Conservation (phyloP, 2,329 filamentous ascomycete species). For the Nakataea oryzae region DNA sequence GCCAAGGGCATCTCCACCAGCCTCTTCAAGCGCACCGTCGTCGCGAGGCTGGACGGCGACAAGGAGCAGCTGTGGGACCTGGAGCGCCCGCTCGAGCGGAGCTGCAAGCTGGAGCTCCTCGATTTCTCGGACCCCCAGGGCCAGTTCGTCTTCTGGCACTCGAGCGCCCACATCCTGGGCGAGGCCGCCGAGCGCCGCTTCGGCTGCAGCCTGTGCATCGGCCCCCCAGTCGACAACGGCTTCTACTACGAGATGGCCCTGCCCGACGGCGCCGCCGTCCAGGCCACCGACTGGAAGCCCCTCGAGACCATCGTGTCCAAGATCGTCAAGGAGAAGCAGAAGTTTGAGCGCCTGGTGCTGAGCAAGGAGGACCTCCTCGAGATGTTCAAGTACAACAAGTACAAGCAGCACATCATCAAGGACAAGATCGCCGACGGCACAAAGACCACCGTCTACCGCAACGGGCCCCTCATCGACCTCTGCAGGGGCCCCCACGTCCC, state of each 20-base stretch:
- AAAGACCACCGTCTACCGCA: conserved; percentile 87
- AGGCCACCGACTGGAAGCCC: conserved; percentile 70
- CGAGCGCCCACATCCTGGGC: conserved; percentile 88
- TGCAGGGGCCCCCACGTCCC: conserved; percentile 93
- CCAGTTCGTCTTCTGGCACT: conserved; percentile 97
- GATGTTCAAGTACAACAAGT: conserved; percentile 97
- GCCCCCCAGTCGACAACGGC: conserved; percentile 80
- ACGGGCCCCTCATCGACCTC: conserved; percentile 87
- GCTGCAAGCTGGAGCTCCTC: conserved; percentile 74
- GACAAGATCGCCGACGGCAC: conserved; percentile 84
- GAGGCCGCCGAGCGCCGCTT: conserved; percentile 87
- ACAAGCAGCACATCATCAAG: conserved; percentile 96
- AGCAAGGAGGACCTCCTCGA: conserved; percentile 86
- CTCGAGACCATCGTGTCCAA: conserved; percentile 70
- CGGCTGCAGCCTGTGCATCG: conserved; percentile 86
- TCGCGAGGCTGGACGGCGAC: conserved; percentile 72
- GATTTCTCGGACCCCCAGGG: conserved; percentile 66
- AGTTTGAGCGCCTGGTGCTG: conserved; percentile 80
- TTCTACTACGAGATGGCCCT: conserved; percentile 98
- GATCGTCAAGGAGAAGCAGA: conserved; percentile 94
- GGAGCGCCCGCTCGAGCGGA: conserved; percentile 78
- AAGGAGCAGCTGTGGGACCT: conserved; percentile 76
- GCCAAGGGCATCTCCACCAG: conserved; percentile 74
- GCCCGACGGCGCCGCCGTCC: conserved; percentile 59
- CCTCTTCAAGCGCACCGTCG: conserved; percentile 74